Evolutionary conservation across 495 filamentous ascomycete species (phyloP).

Genomic region (Penicillium turbatum): DNA sequence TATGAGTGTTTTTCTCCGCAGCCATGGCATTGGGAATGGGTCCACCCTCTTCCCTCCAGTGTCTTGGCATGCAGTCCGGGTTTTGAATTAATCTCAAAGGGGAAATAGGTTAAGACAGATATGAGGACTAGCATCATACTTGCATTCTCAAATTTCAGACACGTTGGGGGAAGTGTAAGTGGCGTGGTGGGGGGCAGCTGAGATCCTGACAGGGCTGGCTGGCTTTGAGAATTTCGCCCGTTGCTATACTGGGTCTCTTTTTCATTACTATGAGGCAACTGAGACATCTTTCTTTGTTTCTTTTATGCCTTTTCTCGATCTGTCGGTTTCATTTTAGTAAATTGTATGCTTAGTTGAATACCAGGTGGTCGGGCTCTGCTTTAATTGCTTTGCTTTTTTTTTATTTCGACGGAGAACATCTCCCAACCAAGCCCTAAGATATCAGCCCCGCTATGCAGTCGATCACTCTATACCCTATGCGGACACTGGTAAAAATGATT

Average conservation of each 20-base stretch:
- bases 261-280: background rate
- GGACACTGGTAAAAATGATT: too few species aligned
- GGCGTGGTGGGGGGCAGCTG: slow-evolving; percentile 6
- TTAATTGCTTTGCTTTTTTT: background rate
- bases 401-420: too few species aligned
- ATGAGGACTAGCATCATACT: too few species aligned
- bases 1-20: slow-evolving; percentile 10
- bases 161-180: background rate
- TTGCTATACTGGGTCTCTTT: background rate
- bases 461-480: too few species aligned
- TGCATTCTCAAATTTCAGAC: too few species aligned
- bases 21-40: background rate
- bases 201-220: slow-evolving; percentile 5
- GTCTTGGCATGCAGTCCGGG: too few species aligned
- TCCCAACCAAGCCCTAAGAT: too few species aligned
- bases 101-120: too few species aligned
- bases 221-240: background rate
- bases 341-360: too few species aligned
- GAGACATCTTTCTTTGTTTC: background rate
- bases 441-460: too few species aligned
- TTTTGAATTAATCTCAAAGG: too few species aligned
- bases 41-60: too few species aligned
- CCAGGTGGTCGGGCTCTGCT: background rate
- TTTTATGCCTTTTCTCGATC: slow-evolving; percentile 12
- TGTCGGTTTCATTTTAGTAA: background rate